phyloP scores from a whole-genome alignment of 1,284 basidiomycete genomes.

The Naganishia liquefaciens region DNA sequence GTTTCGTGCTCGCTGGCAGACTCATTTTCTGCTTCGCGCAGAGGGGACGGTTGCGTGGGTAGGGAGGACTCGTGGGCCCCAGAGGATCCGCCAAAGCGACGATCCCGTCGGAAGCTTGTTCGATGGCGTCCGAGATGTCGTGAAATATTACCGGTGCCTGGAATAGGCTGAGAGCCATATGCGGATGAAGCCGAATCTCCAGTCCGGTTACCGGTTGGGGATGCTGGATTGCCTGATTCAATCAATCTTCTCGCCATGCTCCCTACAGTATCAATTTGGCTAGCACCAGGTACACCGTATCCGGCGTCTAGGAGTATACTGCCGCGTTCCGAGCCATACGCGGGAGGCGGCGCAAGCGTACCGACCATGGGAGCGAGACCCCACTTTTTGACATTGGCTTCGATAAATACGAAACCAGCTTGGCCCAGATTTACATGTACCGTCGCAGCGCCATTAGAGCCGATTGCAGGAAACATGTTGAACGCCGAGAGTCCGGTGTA shows the following conservation, averaged over 20 bases:
- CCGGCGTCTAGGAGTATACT: constrained; percentile 90
- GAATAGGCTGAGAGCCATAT: constrained; percentile 23
- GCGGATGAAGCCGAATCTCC: constrained; percentile 1
- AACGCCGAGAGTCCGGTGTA: constrained; percentile 81
- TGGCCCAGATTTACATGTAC: constrained; percentile 95
- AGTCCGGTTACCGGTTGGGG: neutral
- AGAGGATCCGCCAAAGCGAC: constrained; percentile 12
- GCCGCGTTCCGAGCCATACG: constrained; percentile 90
- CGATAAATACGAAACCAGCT: constrained; percentile 94
- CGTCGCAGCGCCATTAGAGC: constrained; percentile 88
- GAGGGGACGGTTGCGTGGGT: constrained; percentile 40
- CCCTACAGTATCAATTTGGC: constrained; percentile 22
- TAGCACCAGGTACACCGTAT: constrained; percentile 49
- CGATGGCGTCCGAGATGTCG: constrained; percentile 7
- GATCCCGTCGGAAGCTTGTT: constrained; percentile 24
- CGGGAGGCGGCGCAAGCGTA: constrained; percentile 90
- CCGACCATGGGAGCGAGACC: constrained; percentile 91
- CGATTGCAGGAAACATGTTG: constrained; percentile 93
- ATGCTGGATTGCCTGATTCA: neutral
- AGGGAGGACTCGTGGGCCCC: constrained; percentile 34
- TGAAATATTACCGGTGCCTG: neutral
- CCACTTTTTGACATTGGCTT: constrained; percentile 99
- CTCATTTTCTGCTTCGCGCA: constrained; percentile 40
- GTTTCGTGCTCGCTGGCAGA: neutral
- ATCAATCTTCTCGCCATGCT: constrained; percentile 29